These are phyloP conservation scores for Coffea eugenioides DNA, from an alignment of 257 asterid species.

Conservation along the genomic window DNA sequence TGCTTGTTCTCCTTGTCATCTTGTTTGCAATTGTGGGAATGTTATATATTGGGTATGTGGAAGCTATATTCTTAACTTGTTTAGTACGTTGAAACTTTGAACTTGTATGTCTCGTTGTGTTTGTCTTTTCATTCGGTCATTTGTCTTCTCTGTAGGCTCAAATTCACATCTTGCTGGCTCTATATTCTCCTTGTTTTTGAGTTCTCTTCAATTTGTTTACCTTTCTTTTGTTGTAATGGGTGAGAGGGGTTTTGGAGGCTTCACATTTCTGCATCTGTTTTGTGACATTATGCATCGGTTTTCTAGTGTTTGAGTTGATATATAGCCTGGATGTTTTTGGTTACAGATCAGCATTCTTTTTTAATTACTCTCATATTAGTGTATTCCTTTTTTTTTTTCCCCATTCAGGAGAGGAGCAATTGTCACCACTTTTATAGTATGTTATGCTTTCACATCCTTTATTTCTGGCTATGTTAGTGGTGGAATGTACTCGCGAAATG, in stretches of 20 bases:
- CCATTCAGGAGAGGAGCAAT: conserved; percentile 58
- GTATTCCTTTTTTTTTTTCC: not conserved
- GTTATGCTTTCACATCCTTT: conserved; percentile 62
- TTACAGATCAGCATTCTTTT: not conserved
- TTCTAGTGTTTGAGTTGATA: not conserved
- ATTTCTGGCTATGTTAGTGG: conserved; percentile 66
- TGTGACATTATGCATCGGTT: not conserved
- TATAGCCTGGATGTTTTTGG: not conserved
- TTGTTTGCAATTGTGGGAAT: conserved; percentile 55
- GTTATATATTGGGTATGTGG: conserved; percentile 62
- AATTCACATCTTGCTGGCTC: not conserved
- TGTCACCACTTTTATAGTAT: conserved; percentile 56
- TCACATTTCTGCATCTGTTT: not conserved
- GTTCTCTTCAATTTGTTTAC: not conserved
- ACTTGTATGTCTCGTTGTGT: not conserved
- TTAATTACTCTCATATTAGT: conserved; percentile 10
- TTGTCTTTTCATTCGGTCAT: not conserved
- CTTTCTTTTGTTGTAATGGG: not conserved
- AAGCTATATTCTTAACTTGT: not conserved
- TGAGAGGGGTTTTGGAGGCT: not conserved
- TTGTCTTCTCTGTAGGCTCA: not conserved
- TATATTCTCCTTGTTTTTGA: not conserved
- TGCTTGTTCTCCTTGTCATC: conserved; percentile 58
- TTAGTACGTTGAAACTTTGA: not conserved
- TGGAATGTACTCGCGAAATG: conserved; percentile 65